Conservation (phyloP, 495 filamentous ascomycete species). For the Aspergillus saccharolyticus region DNA sequence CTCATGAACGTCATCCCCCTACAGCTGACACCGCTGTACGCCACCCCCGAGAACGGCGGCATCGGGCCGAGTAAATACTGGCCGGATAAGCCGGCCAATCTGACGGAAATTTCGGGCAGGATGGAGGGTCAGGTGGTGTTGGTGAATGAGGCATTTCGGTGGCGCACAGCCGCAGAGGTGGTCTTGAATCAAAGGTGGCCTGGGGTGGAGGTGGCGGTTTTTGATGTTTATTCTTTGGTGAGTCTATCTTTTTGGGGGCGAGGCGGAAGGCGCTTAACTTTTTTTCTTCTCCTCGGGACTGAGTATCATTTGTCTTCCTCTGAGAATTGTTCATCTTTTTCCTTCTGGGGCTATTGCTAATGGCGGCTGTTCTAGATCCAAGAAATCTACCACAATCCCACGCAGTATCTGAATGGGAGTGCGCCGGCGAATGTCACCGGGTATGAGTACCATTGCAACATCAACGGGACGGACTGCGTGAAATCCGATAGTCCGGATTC, state of each 20-base stretch:
- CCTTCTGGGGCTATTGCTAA: too few relatives aligned
- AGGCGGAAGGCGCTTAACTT: too few relatives aligned
- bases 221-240: slow-evolving; percentile 58
- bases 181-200: slow-evolving; percentile 50
- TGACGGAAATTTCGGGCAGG: slow-evolving; percentile 49
- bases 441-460: slow-evolving; percentile 49
- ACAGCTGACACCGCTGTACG: slow-evolving; percentile 58
- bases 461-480: slow-evolving; percentile 28
- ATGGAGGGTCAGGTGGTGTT: slow-evolving; percentile 58
- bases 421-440: slow-evolving; percentile 60
- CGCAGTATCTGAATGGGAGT: slow-evolving; percentile 49
- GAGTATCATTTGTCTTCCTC: too few relatives aligned
- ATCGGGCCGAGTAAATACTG: slow-evolving; percentile 51
- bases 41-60: slow-evolving; percentile 45
- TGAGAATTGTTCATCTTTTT: too few relatives aligned
- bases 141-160: slow-evolving; percentile 58
- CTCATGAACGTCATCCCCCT: slow-evolving; percentile 62
- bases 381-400: slow-evolving; percentile 58
- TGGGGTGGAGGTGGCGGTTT: slow-evolving; percentile 56
- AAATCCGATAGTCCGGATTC: slow-evolving; percentile 29
- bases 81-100: slow-evolving; percentile 53
- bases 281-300: neutral
- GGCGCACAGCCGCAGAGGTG: slow-evolving; percentile 54
- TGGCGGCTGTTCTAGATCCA: slow-evolving; percentile 37
- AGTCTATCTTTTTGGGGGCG: slow-evolving; percentile 11